Evolutionary conservation across 2,329 filamentous ascomycete species (phyloP).

Genomic region (Boeremia lycopersici): DNA sequence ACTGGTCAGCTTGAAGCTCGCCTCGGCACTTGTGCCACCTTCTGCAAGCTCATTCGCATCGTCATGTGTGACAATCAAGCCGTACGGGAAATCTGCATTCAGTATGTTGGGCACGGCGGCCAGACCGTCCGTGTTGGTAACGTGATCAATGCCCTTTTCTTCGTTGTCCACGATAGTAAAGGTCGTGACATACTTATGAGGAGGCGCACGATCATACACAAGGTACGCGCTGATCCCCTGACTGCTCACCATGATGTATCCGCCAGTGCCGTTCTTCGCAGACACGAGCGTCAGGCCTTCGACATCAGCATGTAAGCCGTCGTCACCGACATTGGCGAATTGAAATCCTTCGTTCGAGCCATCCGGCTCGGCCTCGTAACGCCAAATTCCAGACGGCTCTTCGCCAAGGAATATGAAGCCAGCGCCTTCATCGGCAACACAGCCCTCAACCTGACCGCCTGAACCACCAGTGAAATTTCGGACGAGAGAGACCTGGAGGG

Average conservation of each 20-base stretch:
- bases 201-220: constrained; percentile 56
- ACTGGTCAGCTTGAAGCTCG: constrained; percentile 58
- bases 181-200: constrained; percentile 57
- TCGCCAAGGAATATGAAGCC: constrained; percentile 60
- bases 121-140: constrained; percentile 62
- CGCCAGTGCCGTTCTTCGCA: constrained; percentile 52
- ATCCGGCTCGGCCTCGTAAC: constrained; percentile 59
- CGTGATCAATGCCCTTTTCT: constrained; percentile 54
- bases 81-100: constrained; percentile 46
- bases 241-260: constrained; percentile 60
- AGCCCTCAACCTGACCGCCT: constrained; percentile 62
- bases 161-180: constrained; percentile 55
- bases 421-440: constrained; percentile 59
- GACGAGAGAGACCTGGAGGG: constrained; percentile 55
- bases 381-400: constrained; percentile 59
- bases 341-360: constrained; percentile 42
- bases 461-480: constrained; percentile 59
- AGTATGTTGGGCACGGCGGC: constrained; percentile 54
- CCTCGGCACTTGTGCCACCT: constrained; percentile 54
- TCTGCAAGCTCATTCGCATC: constrained; percentile 59
- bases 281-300: constrained; percentile 60
- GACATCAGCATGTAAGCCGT: constrained; percentile 57
- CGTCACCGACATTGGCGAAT: constrained; percentile 53
- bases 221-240: constrained; percentile 62
- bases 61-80: constrained; percentile 60